These are phyloP conservation scores for Termitomyces sp. DNA, from an alignment of 768 basidiomycete species.

Conservation along the genomic window DNA sequence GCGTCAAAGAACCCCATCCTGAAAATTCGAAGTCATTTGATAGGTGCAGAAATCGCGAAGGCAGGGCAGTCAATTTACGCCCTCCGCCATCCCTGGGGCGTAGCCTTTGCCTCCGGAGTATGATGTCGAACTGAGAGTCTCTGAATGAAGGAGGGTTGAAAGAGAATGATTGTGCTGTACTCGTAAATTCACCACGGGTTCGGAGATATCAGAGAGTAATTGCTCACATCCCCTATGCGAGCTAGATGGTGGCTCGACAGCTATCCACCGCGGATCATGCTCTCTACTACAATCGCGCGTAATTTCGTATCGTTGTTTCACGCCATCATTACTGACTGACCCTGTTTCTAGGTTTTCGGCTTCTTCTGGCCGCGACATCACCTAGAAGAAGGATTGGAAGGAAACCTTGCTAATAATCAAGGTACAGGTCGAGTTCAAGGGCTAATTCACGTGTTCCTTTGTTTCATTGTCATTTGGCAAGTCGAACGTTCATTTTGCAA, in stretches of 20 bases:
- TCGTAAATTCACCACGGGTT: neutral
- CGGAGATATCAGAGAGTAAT: neutral
- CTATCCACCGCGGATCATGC: neutral
- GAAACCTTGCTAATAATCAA: neutral
- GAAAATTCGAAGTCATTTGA: conserved; percentile 66
- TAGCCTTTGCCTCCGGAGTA: neutral
- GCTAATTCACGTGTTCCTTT: neutral
- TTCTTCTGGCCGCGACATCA: neutral
- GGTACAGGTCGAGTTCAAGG: too few species aligned
- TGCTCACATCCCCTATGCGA: neutral
- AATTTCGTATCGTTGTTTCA: neutral
- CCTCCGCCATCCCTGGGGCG: conserved; percentile 40
- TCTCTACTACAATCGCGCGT: neutral
- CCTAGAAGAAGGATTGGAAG: too few species aligned
- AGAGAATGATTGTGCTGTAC: neutral
- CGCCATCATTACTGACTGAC: neutral
- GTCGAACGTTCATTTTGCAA: too few species aligned
- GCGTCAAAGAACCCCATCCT: conserved; percentile 56
- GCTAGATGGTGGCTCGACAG: neutral
- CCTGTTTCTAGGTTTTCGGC: neutral
- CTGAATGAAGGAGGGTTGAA: neutral
- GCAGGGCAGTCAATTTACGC: conserved; percentile 32
- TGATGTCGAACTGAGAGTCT: neutral
- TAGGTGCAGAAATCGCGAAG: conserved; percentile 59
- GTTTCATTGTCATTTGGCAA: neutral